Evolutionary conservation across 2,329 filamentous ascomycete species (phyloP).

Genomic region (Penicillium sp.): DNA sequence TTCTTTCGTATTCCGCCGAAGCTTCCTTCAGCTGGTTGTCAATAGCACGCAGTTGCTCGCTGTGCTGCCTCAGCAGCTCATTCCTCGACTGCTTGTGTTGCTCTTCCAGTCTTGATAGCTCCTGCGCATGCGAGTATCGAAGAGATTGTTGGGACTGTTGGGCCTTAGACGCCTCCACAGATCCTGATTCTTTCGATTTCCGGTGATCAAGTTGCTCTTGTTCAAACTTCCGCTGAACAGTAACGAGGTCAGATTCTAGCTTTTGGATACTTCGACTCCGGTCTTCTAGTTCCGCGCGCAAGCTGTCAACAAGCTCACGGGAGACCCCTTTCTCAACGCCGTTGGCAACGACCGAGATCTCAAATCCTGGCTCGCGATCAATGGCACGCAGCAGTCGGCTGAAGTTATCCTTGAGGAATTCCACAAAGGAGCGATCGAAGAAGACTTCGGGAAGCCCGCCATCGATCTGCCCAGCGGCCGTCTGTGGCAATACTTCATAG

Average conservation of each 20-base stretch:
- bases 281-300: slow-evolving; percentile 77
- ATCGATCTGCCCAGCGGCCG: slow-evolving; percentile 57
- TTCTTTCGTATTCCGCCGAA: slow-evolving; percentile 45
- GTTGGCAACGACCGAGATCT: slow-evolving; percentile 79
- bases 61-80: slow-evolving; percentile 48
- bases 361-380: slow-evolving; percentile 86
- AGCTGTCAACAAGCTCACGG: slow-evolving; percentile 85
- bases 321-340: slow-evolving; percentile 88
- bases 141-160: slow-evolving; percentile 72
- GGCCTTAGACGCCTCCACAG: slow-evolving; percentile 61
- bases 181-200: slow-evolving; percentile 63
- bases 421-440: slow-evolving; percentile 84
- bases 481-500: slow-evolving; percentile 83
- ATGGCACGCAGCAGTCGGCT: slow-evolving; percentile 81
- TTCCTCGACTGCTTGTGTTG: slow-evolving; percentile 50
- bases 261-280: slow-evolving; percentile 66
- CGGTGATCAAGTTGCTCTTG: slow-evolving; percentile 76
- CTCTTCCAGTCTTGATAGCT: slow-evolving; percentile 55
- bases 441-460: slow-evolving; percentile 75
- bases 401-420: slow-evolving; percentile 96
- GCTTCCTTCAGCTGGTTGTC: slow-evolving; percentile 54
- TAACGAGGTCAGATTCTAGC: slow-evolving; percentile 60
- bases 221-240: slow-evolving; percentile 60
- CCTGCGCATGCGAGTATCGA: slow-evolving; percentile 71
- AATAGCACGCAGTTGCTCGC: slow-evolving; percentile 52